phyloP scores from a whole-genome alignment of 2,329 filamentous ascomycete species.

The Coniochaeta ligniaria region DNA sequence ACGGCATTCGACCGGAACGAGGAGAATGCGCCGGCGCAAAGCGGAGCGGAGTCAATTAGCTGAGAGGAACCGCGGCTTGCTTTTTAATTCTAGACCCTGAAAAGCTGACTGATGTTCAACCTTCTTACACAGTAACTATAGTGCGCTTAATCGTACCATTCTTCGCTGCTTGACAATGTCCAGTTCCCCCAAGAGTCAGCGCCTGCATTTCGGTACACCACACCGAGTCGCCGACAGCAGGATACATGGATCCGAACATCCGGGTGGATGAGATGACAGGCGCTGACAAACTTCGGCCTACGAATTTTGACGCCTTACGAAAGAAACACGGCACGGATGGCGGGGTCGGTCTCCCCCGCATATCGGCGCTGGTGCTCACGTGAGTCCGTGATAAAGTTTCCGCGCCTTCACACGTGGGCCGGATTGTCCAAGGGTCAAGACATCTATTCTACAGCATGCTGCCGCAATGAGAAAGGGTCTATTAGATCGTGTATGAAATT shows the following conservation, averaged over 20 bases:
- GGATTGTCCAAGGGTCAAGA: neutral
- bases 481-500: too few species aligned
- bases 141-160: too few species aligned
- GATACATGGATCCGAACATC: neutral
- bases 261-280: constrained; percentile 4
- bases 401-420: neutral
- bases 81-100: neutral
- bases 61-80: neutral
- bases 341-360: neutral
- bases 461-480: too few species aligned
- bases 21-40: constrained; percentile 1
- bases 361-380: neutral
- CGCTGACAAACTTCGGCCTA: constrained; percentile 5
- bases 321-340: neutral
- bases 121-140: too few species aligned
- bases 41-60: neutral
- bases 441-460: neutral
- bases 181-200: too few species aligned
- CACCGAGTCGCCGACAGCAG: too few species aligned
- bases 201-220: too few species aligned
- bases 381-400: neutral
- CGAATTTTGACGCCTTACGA: neutral
- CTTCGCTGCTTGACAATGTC: too few species aligned
- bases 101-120: neutral
- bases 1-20: neutral